Evolutionary conservation across 2,329 filamentous ascomycete species (phyloP).

Genomic region (Ascochyta lentis): DNA sequence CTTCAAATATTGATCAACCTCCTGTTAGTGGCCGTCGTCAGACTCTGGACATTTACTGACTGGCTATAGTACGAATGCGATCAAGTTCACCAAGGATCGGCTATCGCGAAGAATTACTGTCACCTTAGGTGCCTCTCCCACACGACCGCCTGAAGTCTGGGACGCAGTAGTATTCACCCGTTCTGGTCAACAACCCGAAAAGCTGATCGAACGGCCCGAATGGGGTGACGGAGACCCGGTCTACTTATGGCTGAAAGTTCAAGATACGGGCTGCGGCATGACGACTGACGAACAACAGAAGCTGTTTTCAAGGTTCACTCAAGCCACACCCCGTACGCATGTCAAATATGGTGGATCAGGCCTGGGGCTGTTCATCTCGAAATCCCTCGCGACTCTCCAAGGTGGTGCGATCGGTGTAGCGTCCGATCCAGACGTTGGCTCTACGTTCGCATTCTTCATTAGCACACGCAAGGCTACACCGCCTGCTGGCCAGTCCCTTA

Average conservation of each 20-base stretch:
- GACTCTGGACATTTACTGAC: slow-evolving; percentile 36
- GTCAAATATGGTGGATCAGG: slow-evolving; percentile 52
- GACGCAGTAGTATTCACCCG: slow-evolving; percentile 26
- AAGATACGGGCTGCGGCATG: slow-evolving; percentile 51
- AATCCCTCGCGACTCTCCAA: slow-evolving; percentile 38
- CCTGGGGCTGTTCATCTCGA: slow-evolving; percentile 53
- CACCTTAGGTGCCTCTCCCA: slow-evolving; percentile 44
- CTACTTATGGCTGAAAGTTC: slow-evolving; percentile 46
- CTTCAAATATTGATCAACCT: slow-evolving; percentile 39
- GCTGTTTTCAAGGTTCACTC: slow-evolving; percentile 41
- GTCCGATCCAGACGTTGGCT: slow-evolving; percentile 42
- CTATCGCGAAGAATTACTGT: slow-evolving; percentile 45
- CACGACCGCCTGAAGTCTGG: slow-evolving; percentile 23
- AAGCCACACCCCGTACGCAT: slow-evolving; percentile 41
- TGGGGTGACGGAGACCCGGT: slow-evolving; percentile 45
- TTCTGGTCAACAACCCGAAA: background rate
- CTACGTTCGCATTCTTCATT: slow-evolving; percentile 53
- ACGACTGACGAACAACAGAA: slow-evolving; percentile 45
- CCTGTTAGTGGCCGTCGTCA: slow-evolving; percentile 32
- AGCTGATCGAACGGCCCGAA: slow-evolving; percentile 23
- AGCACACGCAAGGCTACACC: slow-evolving; percentile 28
- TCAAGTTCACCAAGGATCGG: slow-evolving; percentile 48
- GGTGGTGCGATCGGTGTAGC: slow-evolving; percentile 54
- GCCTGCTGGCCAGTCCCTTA: slow-evolving; percentile 13
- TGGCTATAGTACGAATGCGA: slow-evolving; percentile 34